Evolutionary conservation across 345 rosid species (phyloP), one percentile per base, ranked within the genome.

Genomic region (Eucalyptus marginata): DNA sequence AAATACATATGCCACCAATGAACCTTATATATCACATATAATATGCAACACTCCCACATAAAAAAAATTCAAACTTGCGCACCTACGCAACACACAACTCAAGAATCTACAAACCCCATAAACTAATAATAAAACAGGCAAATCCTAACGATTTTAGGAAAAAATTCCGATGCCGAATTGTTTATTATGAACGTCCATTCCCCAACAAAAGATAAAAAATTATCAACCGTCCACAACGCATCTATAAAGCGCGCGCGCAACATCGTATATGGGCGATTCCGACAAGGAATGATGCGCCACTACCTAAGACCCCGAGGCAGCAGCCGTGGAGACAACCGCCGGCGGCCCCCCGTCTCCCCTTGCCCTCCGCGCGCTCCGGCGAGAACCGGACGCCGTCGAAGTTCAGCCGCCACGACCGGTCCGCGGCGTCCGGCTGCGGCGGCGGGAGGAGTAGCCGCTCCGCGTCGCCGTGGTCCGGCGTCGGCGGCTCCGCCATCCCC

Each of bases 331-430:
- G 24, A 52, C 24, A 52, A 43, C 88, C 88, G 76, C 94, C 92
- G 7, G 94, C 56, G 56, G 56, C 24, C 56, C 56, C 91, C 27
- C 89, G 89, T 87, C 91, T 94, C 90, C 92, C 95, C 90, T 36
- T 10, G 83, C 46, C 22, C 83, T 94, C 95, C 22, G 88, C 89
- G 64, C 91, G 96, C 87, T 94, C 96, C 2, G 96, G 17, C 3
- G 96, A 93, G n/a, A 95, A 87, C 93, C 93, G 96, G 88, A 93
- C 91, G 15, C 96, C 96, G 33, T 96, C 97, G 93, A 98, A 98
- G 93, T 98, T 98, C 68, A 98, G 90, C 89, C 97, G 96, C 99
- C 99, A 98, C 14, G 99, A 96, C 3, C 66, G 86, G 87, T 97
- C 99, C 31, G 93, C 96, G 88, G 91, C 92, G 91, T 79, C 89